Evolutionary conservation across 371 early-diverging fungal species (phyloP).

Genomic region (Zychaea mexicana): DNA sequence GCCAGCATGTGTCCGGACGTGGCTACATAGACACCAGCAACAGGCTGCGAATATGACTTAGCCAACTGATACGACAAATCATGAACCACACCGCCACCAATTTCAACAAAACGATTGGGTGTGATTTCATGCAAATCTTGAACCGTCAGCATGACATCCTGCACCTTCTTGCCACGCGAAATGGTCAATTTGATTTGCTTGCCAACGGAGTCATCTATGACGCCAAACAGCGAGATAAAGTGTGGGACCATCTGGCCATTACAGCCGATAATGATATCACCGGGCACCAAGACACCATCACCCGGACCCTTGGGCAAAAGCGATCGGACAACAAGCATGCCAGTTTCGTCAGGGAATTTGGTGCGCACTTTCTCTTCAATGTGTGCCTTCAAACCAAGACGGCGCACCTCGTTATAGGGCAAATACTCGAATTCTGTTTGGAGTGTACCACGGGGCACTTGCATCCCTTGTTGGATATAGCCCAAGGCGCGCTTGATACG

Average conservation of each 20-base stretch:
- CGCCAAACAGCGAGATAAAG: conserved; percentile 68
- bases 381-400: conserved; percentile 59
- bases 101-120: conserved; percentile 73
- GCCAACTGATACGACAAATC: conserved; percentile 87
- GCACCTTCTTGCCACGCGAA: conserved; percentile 68
- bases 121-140: conserved; percentile 83
- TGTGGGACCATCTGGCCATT: conserved; percentile 66
- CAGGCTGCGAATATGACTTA: conserved; percentile 71
- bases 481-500: conserved; percentile 70
- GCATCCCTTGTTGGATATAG: conserved; percentile 52
- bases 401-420: conserved; percentile 63
- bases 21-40: conserved; percentile 81
- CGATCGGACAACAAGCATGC: conserved; percentile 73
- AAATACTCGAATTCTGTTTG: conserved; percentile 69
- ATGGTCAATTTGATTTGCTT: conserved; percentile 58
- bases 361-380: conserved; percentile 67
- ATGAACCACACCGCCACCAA: conserved; percentile 86
- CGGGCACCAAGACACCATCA: conserved; percentile 62
- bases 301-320: conserved; percentile 79
- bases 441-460: conserved; percentile 77
- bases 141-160: conserved; percentile 52
- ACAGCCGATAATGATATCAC: conserved; percentile 70
- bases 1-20: conserved; percentile 73
- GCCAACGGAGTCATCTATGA: conserved; percentile 74
- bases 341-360: conserved; percentile 67